These are phyloP conservation scores for Heterobasidion parviporum DNA, from an alignment of 1,284 basidiomycete species.

Conservation along the genomic window DNA sequence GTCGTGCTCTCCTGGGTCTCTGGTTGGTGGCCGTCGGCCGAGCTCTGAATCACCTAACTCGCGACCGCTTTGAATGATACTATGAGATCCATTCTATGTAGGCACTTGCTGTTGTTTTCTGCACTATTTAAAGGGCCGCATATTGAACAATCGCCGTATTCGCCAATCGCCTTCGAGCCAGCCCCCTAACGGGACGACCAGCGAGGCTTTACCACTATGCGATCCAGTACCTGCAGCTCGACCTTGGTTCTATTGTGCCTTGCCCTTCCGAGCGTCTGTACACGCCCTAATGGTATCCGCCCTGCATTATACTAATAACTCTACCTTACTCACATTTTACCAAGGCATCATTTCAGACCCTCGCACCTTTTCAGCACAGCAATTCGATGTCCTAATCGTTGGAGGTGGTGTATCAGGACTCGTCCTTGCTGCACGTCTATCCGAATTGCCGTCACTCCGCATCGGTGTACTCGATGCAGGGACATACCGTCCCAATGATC, in stretches of 20 bases:
- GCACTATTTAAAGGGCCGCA: no score
- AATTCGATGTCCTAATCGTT: not conserved
- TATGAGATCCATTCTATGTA: no score
- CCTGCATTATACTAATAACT: not conserved
- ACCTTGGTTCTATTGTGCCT: not conserved
- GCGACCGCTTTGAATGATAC: no score
- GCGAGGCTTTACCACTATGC: not conserved
- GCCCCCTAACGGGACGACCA: no score
- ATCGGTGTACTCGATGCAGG: constrained; percentile 14
- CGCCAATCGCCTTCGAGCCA: no score
- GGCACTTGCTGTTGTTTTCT: no score
- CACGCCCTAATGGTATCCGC: not conserved
- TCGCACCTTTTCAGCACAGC: not conserved
- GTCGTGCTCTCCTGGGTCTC: no score
- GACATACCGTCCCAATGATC: constrained; percentile 8
- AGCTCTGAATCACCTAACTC: no score
- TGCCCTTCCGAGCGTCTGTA: not conserved
- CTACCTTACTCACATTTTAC: not conserved
- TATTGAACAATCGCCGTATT: no score
- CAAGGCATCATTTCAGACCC: not conserved
- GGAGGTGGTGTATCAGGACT: not conserved
- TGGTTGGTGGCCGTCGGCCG: no score
- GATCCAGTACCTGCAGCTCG: not conserved
- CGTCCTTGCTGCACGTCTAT: constrained; percentile 3
- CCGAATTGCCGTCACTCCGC: constrained; percentile 8